Percentiles rank a stretch among this genome's conserved stretches.
These are phyloP conservation scores for Lactifluus subvellereus DNA, from an alignment of 768 basidiomycete genomes.

Conservation along the genomic window DNA sequence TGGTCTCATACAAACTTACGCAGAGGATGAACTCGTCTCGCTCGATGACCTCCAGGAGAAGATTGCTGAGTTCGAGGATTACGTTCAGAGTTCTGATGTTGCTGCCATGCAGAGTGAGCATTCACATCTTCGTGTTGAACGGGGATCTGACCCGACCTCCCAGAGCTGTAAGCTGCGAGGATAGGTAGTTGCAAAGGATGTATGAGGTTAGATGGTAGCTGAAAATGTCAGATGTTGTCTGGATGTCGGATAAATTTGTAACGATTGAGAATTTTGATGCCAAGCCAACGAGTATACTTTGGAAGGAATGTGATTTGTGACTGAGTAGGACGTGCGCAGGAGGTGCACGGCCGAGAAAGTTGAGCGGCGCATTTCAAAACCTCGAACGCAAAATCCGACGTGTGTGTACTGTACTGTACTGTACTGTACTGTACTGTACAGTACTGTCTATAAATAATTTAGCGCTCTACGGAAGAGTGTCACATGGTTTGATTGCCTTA, in stretches of 20 bases:
- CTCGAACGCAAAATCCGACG: too few species aligned
- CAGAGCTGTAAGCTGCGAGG: conserved; percentile 41
- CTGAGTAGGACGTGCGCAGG: neutral
- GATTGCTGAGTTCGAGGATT: conserved; percentile 78
- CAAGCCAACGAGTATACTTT: neutral
- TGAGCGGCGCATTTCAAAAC: neutral
- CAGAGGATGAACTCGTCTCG: conserved; percentile 95
- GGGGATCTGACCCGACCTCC: conserved; percentile 1
- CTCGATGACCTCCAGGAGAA: conserved; percentile 91
- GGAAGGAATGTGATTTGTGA: neutral
- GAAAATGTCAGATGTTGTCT: neutral
- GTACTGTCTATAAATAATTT: too few species aligned
- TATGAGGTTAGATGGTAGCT: neutral
- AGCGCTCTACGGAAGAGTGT: neutral
- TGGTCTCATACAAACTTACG: conserved; percentile 33
- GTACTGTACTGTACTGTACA: too few species aligned
- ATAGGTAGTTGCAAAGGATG: neutral
- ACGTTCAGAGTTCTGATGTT: conserved; percentile 86
- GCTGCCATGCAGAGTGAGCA: conserved; percentile 87
- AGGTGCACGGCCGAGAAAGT: neutral
- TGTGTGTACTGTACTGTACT: too few species aligned
- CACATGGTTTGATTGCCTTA: neutral
- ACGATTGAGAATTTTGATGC: neutral
- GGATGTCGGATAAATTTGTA: neutral
- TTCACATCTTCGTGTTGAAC: neutral